Conservation (phyloP, 2,329 filamentous ascomycete species). For the Neonectria faginata region DNA sequence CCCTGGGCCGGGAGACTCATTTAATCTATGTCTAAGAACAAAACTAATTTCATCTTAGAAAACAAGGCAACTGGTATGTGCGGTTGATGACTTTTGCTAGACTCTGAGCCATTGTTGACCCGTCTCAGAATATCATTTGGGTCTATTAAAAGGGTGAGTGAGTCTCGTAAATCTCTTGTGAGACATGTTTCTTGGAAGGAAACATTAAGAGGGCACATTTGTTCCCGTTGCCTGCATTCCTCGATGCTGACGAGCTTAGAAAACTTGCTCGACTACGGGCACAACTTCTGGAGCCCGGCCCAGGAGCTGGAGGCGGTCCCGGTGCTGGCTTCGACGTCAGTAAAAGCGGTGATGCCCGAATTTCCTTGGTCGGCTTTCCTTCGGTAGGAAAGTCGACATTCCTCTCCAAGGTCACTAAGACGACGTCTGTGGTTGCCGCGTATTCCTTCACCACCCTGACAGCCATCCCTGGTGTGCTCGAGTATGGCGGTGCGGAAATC, state of each 20-base stretch:
- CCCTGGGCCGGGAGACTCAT: background rate
- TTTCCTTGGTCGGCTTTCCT: slow-evolving; percentile 97
- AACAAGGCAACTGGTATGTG: slow-evolving; percentile 96
- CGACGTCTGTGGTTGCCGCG: slow-evolving; percentile 92
- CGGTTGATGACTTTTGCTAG: slow-evolving; percentile 2
- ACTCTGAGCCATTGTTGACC: slow-evolving; percentile 34
- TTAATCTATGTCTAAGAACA: background rate
- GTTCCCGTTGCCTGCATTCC: background rate
- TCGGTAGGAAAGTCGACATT: slow-evolving; percentile 99
- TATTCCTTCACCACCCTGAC: slow-evolving; percentile 98
- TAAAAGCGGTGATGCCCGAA: slow-evolving; percentile 95
- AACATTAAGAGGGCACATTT: background rate
- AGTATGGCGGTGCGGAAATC: slow-evolving; percentile 98
- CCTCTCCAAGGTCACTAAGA: slow-evolving; percentile 98
- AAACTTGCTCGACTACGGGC: slow-evolving; percentile 96
- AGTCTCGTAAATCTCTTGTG: background rate
- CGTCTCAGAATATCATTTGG: slow-evolving; percentile 90
- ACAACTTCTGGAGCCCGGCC: slow-evolving; percentile 90
- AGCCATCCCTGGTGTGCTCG: slow-evolving; percentile 95
- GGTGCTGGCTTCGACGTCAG: slow-evolving; percentile 93
- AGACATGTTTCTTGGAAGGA: background rate
- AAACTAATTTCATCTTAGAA: slow-evolving; percentile 68
- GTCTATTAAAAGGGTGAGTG: slow-evolving; percentile 91
- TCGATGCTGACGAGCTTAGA: slow-evolving; percentile 59
- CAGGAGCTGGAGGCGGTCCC: slow-evolving; percentile 80